Evolutionary conservation across 2,329 filamentous ascomycete genomes (phyloP).

Genomic region (Colletotrichum tamarilloi): DNA sequence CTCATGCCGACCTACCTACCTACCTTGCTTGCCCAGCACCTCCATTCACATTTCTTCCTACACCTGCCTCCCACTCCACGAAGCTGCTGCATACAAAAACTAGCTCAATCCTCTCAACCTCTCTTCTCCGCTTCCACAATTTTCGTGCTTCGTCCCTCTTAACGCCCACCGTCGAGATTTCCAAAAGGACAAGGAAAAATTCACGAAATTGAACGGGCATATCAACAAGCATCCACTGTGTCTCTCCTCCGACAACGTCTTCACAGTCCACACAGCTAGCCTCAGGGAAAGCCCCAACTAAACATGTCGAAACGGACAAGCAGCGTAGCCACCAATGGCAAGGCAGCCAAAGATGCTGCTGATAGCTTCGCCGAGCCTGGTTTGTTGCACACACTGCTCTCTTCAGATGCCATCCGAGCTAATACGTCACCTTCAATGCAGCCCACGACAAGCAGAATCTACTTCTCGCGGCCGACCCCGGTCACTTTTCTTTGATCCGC

Average conservation of each 20-base stretch:
- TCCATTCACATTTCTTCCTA: constrained; percentile 1
- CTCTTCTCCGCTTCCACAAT: background rate
- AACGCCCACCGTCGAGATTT: background rate
- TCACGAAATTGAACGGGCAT: background rate
- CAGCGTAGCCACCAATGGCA: constrained; percentile 59
- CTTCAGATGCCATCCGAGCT: background rate
- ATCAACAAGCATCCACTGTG: background rate
- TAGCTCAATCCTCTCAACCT: constrained; percentile 11
- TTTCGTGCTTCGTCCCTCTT: background rate
- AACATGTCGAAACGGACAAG: constrained; percentile 73
- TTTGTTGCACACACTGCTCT: constrained; percentile 40
- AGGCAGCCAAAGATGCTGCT: constrained; percentile 46
- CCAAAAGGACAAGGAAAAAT: background rate
- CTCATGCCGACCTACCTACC: constrained; percentile 1
- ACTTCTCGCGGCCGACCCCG: constrained; percentile 75
- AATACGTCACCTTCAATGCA: constrained; percentile 44
- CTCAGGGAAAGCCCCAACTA: constrained; percentile 34
- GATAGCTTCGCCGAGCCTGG: constrained; percentile 44
- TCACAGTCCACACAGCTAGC: background rate
- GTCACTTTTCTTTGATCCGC: constrained; percentile 77
- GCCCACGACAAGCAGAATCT: constrained; percentile 81
- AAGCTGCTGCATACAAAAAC: constrained; percentile 14
- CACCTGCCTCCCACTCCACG: constrained; percentile 11
- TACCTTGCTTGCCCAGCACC: background rate
- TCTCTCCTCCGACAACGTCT: background rate